Conservation (phyloP, 2,329 filamentous ascomycete genomes). For the Alternaria sp. region DNA sequence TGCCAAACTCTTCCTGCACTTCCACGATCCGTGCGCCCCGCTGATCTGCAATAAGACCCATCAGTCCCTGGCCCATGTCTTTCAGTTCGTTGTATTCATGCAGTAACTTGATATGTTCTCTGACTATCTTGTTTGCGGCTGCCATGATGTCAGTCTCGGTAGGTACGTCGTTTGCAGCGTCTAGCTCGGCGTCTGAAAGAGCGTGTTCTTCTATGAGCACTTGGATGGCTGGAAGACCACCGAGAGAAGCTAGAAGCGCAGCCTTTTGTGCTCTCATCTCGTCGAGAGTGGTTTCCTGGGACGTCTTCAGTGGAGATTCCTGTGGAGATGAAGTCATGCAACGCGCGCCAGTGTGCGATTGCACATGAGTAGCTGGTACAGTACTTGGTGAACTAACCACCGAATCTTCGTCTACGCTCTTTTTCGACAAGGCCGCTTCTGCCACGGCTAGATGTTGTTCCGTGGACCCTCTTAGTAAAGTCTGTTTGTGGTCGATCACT, state of each 20-base stretch:
- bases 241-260: slow-evolving; percentile 45
- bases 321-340: neutral
- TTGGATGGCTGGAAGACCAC: slow-evolving; percentile 44
- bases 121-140: slow-evolving; percentile 63
- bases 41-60: slow-evolving; percentile 73
- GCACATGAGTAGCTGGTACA: neutral
- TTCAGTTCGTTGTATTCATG: slow-evolving; percentile 77
- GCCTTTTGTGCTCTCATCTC: slow-evolving; percentile 56
- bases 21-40: slow-evolving; percentile 64
- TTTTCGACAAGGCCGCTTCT: neutral
- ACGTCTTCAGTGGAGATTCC: slow-evolving; percentile 34
- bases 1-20: slow-evolving; percentile 60
- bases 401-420: neutral
- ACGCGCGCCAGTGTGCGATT: neutral
- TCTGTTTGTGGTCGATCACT: neutral
- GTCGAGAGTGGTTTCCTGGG: slow-evolving; percentile 59
- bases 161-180: slow-evolving; percentile 31
- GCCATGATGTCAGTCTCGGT: slow-evolving; percentile 46
- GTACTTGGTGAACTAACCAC: neutral
- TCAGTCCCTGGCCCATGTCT: slow-evolving; percentile 71
- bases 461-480: neutral
- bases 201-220: slow-evolving; percentile 42
- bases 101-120: slow-evolving; percentile 70
- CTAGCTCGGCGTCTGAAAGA: slow-evolving; percentile 26
- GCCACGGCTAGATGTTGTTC: neutral